Evolutionary conservation across 176 grass and related monocot species (phyloP), one percentile per base, ranked within the genome.

Genomic region (Eragrostis curvula): DNA sequence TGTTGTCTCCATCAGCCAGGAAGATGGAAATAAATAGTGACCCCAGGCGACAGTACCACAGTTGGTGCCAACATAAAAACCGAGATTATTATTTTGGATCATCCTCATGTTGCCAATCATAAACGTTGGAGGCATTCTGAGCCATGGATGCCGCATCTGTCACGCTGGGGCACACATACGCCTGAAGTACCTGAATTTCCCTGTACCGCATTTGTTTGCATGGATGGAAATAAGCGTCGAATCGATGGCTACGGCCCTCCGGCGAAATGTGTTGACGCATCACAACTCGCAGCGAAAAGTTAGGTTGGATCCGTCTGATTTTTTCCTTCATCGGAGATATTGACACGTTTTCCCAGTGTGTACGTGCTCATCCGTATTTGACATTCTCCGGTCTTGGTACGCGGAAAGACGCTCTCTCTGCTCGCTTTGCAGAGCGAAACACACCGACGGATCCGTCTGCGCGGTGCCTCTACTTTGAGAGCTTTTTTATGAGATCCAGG

Each of bases 1-100:
- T 40, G 32, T 68, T 32, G 82, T 77, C 73, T 18, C 63, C 52
- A 62, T 71, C 83, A 77, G 52, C 21, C 9, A 28, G 14, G 14
- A 40, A 78, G 73, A 78, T 42, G 24, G 70, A 25, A 70, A 50
- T 76, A 57, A 76, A 58, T 16, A 36, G 58, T 1, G 70, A 51
- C 44, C 25, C 40, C 46, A 66, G 61, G 49, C 29, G 24, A 27
- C 6, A n/a, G 0, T 58, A 27, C 15, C 40, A 24, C 46, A 51
- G 45, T 9, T 74, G 10, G 30, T 53, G n/a, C 24, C 58, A 28
- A 18, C 21, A 52, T 8, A 44, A n/a, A 74, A 64, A 40, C 32
- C 14, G 12, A 21, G 4, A 6, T 40, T 45, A 20, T 13, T 11
- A 68, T 56, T 7, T 5, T 20, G 30, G 8, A 29, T 28, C 59